phyloP scores from a whole-genome alignment of 1,284 basidiomycete genomes.

The Schizophyllum commune region DNA sequence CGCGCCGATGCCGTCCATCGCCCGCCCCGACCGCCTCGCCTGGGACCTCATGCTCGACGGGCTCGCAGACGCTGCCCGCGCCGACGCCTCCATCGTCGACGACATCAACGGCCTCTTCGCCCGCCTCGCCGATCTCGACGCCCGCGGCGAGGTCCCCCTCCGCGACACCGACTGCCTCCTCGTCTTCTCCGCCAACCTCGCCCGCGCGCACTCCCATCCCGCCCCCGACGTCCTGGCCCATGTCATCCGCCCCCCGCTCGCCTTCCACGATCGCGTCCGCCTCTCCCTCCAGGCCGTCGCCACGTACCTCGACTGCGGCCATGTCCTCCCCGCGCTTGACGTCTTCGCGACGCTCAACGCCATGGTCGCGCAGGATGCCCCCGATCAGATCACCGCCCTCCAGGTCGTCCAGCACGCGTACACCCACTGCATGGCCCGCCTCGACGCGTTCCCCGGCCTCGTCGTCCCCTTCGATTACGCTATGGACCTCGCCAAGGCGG shows the following conservation, averaged over 20 bases:
- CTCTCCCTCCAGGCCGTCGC: conserved; percentile 8
- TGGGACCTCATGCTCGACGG: conserved; percentile 11
- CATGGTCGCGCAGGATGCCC: too few species aligned
- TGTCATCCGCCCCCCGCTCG: background rate
- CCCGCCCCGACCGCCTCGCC: conserved; percentile 12
- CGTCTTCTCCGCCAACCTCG: conserved; percentile 26
- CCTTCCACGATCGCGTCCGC: conserved; percentile 5
- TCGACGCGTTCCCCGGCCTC: background rate
- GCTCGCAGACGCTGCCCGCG: conserved; percentile 8
- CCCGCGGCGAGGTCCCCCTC: conserved; percentile 17
- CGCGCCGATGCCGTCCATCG: conserved; percentile 16
- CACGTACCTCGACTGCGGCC: conserved; percentile 2
- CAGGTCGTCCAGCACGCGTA: background rate
- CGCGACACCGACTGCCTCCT: conserved; percentile 32
- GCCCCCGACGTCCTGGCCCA: conserved; percentile 5
- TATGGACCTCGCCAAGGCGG: background rate
- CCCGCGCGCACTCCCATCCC: background rate
- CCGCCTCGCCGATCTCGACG: conserved; percentile 5
- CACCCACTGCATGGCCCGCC: conserved; percentile 1
- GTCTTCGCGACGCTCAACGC: conserved; percentile 3
- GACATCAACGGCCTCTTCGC: conserved; percentile 10
- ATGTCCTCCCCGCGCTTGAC: conserved; percentile 4
- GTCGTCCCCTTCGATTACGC: background rate
- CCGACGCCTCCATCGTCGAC: background rate
- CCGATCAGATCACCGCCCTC: conserved; percentile 3